A percentile compares a stretch with the other conserved stretches of the same genome.
Evolutionary conservation across 495 filamentous ascomycete genomes (phyloP).

Genomic region (Penicillium bovifimosum): DNA sequence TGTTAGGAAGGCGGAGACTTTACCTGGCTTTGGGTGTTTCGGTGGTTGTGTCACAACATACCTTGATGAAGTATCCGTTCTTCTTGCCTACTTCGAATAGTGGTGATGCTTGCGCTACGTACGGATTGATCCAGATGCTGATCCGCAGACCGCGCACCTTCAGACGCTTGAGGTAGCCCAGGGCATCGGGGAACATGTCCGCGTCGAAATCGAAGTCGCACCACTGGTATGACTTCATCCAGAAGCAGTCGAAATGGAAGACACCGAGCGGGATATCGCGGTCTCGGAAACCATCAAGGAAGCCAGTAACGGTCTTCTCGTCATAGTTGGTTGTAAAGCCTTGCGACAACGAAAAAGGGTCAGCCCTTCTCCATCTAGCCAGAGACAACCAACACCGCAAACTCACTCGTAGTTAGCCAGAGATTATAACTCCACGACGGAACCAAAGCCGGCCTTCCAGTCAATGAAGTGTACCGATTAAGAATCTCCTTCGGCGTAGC

Average conservation of each 20-base stretch:
- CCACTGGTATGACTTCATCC: slow-evolving; percentile 64
- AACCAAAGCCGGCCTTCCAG: slow-evolving; percentile 53
- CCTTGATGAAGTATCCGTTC: slow-evolving; percentile 63
- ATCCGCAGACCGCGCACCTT: slow-evolving; percentile 58
- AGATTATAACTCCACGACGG: slow-evolving; percentile 67
- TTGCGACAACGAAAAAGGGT: background rate
- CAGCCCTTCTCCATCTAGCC: background rate
- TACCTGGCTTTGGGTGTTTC: background rate
- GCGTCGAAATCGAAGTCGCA: slow-evolving; percentile 67
- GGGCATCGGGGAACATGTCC: slow-evolving; percentile 63
- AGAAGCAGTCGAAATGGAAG: slow-evolving; percentile 70
- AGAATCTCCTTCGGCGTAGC: slow-evolving; percentile 63
- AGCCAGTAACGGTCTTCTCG: slow-evolving; percentile 59
- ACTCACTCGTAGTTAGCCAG: slow-evolving; percentile 58
- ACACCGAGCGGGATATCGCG: slow-evolving; percentile 61
- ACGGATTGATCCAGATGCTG: slow-evolving; percentile 69
- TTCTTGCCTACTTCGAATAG: slow-evolving; percentile 59
- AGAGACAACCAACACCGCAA: background rate
- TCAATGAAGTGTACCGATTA: slow-evolving; percentile 55
- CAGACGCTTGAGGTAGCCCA: slow-evolving; percentile 56
- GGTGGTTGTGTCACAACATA: slow-evolving; percentile 1
- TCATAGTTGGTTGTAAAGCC: slow-evolving; percentile 66
- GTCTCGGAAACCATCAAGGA: slow-evolving; percentile 62
- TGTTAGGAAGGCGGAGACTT: background rate
- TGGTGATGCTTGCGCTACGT: slow-evolving; percentile 61